These are phyloP conservation scores for Oenanthe javanica DNA, from an alignment of 140 eudicot genomes.

Conservation along the genomic window DNA sequence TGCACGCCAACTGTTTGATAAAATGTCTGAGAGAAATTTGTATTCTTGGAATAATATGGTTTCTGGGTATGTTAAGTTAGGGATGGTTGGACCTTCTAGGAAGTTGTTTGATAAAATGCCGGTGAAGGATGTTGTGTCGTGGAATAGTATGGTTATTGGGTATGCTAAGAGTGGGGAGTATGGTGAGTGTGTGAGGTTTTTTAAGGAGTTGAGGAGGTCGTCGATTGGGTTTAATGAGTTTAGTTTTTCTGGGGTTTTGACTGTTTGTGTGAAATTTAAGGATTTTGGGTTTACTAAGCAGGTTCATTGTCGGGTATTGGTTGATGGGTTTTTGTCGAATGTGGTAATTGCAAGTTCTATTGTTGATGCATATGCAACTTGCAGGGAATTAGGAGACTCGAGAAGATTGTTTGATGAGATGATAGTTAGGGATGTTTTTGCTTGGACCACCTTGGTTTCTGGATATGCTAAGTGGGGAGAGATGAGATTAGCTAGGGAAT, in stretches of 20 bases:
- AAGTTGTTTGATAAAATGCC: conserved; percentile 53
- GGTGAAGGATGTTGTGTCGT: conserved; percentile 59
- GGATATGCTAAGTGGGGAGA: conserved; percentile 63
- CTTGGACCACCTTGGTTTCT: conserved; percentile 70
- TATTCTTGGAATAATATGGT: conserved; percentile 76
- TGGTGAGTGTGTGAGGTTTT: conserved; percentile 40
- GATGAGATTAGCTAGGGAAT: conserved; percentile 34
- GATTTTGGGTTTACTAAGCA: conserved; percentile 45
- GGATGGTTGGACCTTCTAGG: conserved; percentile 57
- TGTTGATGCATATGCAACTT: conserved; percentile 55
- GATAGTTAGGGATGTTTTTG: conserved; percentile 44
- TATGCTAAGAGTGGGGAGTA: conserved; percentile 43
- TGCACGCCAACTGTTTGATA: conserved; percentile 75
- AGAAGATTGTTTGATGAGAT: conserved; percentile 62
- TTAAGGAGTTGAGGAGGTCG: conserved; percentile 36
- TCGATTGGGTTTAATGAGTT: conserved; percentile 44
- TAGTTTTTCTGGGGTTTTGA: conserved; percentile 64
- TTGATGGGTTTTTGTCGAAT: conserved; percentile 38
- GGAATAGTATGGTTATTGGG: conserved; percentile 73
- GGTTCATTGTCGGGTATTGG: conserved; percentile 51
- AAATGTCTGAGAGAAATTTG: conserved; percentile 57
- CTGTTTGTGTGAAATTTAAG: conserved; percentile 40
- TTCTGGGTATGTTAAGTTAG: conserved; percentile 64
- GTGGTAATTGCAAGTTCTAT: conserved; percentile 55
- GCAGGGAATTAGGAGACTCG: conserved; percentile 48